phyloP scores from a whole-genome alignment of 305 asterid genomes.

The Coffea humblotiana region DNA sequence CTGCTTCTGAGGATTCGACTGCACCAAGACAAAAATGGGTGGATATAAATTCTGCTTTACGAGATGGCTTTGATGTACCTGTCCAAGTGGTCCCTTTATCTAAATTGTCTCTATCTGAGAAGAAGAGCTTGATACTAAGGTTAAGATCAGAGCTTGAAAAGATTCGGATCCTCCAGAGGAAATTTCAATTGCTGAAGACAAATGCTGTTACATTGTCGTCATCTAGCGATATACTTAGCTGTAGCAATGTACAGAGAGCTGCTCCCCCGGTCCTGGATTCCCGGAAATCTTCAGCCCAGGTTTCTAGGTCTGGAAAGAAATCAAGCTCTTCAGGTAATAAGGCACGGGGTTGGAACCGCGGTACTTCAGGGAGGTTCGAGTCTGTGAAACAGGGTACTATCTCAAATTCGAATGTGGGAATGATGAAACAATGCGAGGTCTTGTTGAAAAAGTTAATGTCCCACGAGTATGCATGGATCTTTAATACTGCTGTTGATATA shows the following conservation, averaged over 20 bases:
- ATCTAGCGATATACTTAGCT: slow-evolving; percentile 50
- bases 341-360: slow-evolving; percentile 52
- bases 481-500: slow-evolving; percentile 73
- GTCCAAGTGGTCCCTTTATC: slow-evolving; percentile 55
- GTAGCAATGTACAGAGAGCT: slow-evolving; percentile 41
- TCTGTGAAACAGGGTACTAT: slow-evolving; percentile 32
- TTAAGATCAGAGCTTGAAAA: slow-evolving; percentile 74
- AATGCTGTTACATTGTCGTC: slow-evolving; percentile 48
- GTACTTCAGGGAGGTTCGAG: slow-evolving; percentile 60
- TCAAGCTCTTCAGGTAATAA: slow-evolving; percentile 24
- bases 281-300: slow-evolving; percentile 41
- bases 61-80: slow-evolving; percentile 73
- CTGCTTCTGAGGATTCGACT: slow-evolving; percentile 41
- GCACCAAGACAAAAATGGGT: slow-evolving; percentile 68
- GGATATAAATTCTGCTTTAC: slow-evolving; percentile 65
- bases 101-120: slow-evolving; percentile 56
- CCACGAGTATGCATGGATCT: slow-evolving; percentile 58
- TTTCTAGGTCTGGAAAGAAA: slow-evolving; percentile 40
- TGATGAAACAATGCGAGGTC: slow-evolving; percentile 65
- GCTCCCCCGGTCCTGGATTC: slow-evolving; percentile 35
- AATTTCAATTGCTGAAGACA: slow-evolving; percentile 43
- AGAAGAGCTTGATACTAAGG: slow-evolving; percentile 49
- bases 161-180: slow-evolving; percentile 51
- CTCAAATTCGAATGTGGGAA: slow-evolving; percentile 33
- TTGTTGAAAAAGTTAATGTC: slow-evolving; percentile 73